Base-by-base conservation (phyloP, 495 filamentous ascomycete genomes). In the Xanthoparmelia taractica region DNA sequence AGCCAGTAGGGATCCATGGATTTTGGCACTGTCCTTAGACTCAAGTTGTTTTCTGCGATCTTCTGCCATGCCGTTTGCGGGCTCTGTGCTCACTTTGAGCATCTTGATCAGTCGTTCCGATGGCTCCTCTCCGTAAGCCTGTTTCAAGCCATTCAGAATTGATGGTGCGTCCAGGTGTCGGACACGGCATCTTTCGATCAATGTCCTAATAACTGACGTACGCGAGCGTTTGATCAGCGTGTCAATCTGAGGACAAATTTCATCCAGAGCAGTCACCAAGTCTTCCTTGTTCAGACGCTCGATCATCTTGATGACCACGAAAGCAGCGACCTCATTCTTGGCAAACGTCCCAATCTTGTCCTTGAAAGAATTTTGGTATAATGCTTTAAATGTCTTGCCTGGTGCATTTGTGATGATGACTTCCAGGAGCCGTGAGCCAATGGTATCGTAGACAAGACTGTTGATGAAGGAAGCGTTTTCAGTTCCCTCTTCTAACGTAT, bases 381-480 rank as follows among this genome's bases (percentile, higher is more conserved):
- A 72, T 27, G 82, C 80, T 71, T 96, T 96, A 81, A 97, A 97
- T 25, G 89, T 79, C 69, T 90, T 96, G 36, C 90, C 92, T 0
- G 92, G 91, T 36, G 87, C 87, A 68, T 85, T 79, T 13, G 82
- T 80, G 64, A 96, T 81, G 61, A 98, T 85, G 2, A 85, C 88
- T 71, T 98, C 94, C 15, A 96, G 80, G 7, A 98, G 79, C 37
- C 92, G 86, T 8, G 92, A 96, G 7, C 95, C 95, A 31, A 97
- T 84, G 0, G 88, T 76, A 69, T 96, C 90, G 70, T 97, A 97
- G 29, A 97, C 73, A 66, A 97, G 80, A 41, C 88, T 85, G 66
- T 89, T 89, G 72, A 97, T 83, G 71, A 97, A 97, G 12, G 76
- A 75, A 36, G 80, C 79, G 58, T 79, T 85, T 64, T 84, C 82